Percentiles rank a stretch among this genome's conserved stretches.
phyloP scores from a whole-genome alignment of 1,139 yeast species.

The Lodderomyces beijingensis region DNA sequence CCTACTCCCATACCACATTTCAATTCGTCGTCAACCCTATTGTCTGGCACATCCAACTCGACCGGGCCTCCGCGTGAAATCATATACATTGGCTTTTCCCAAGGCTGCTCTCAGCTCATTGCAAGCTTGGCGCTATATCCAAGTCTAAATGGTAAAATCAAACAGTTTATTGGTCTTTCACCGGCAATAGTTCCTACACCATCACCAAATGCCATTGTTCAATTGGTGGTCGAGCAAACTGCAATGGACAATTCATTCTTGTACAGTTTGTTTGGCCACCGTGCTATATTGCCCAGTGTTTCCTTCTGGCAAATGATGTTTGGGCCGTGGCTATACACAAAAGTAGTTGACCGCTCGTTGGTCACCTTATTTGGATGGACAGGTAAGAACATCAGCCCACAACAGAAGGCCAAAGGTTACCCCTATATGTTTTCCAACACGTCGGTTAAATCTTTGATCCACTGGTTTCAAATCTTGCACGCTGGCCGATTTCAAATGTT shows the following conservation, averaged over 20 bases:
- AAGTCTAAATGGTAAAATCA: conserved; percentile 27
- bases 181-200: conserved; percentile 45
- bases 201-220: conserved; percentile 34
- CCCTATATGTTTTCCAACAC: conserved; percentile 47
- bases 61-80: conserved; percentile 12
- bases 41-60: neutral
- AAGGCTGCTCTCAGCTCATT: conserved; percentile 44
- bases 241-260: conserved; percentile 31
- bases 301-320: conserved; percentile 41
- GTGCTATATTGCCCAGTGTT: conserved; percentile 44
- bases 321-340: conserved; percentile 32
- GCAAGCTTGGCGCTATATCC: conserved; percentile 41
- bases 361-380: conserved; percentile 40
- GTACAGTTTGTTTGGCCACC: conserved; percentile 35
- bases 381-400: conserved; percentile 26
- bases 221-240: conserved; percentile 31
- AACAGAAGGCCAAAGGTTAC: conserved; percentile 39
- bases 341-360: conserved; percentile 35
- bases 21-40: conserved; percentile 2
- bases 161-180: conserved; percentile 38
- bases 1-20: neutral
- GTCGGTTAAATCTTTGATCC: conserved; percentile 42
- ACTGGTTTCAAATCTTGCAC: conserved; percentile 47
- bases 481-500: conserved; percentile 44
- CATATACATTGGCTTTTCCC: conserved; percentile 42